Evolutionary conservation across 2,329 filamentous ascomycete species (phyloP), one percentile per base, ranked within the genome.

Genomic region (Colletotrichum higginsianum): DNA sequence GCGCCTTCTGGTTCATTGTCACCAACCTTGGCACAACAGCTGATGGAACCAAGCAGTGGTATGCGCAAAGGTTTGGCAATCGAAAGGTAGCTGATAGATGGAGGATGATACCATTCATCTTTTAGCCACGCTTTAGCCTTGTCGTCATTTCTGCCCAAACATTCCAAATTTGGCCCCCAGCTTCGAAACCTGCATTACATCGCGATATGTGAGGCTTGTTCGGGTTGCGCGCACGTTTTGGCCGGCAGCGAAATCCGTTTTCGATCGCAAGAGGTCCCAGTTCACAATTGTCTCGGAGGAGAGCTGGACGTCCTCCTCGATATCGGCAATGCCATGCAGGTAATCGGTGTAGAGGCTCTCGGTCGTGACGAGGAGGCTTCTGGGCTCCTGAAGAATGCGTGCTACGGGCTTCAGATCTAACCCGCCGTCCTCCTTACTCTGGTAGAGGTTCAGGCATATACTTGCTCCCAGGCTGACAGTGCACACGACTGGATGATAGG

Each of bases 401-500:
- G 84, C 88, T 2, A 82, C 82, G 18, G 86, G 88, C 46, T 82
- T 80, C 15, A 80, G 79, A 73, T 87, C 85, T 70, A 93, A 72
- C 79, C 89, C 85, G n/a, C 88, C 89, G 66, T 90, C 87, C 11
- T 87, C 86, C 72, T 86, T 90, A 80, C 88, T 92, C 75, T 86
- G 86, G 79, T 93, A 91, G 16, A 98, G 84, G 76, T 97, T 92
- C 62, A 98, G 85, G 69, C 96, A 94, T 11, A 97, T 85, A 58
- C 90, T 90, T 12, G 90, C 90, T 0, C 94, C 94, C 9, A 99
- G 84, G 82, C 94, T 97, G 74, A 98, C 92, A 2, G 96, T 98
- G 74, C 94, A 96, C 15, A 98, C 96, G 16, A 97, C 90, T 1
- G 93, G 93, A 78, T 93, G 89, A 79, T 99, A 99, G 12, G 96